A percentile compares a stretch with the other conserved stretches of the same genome.
Conservation (phyloP, 495 filamentous ascomycete species). For the Talaromyces stipitatus region DNA sequence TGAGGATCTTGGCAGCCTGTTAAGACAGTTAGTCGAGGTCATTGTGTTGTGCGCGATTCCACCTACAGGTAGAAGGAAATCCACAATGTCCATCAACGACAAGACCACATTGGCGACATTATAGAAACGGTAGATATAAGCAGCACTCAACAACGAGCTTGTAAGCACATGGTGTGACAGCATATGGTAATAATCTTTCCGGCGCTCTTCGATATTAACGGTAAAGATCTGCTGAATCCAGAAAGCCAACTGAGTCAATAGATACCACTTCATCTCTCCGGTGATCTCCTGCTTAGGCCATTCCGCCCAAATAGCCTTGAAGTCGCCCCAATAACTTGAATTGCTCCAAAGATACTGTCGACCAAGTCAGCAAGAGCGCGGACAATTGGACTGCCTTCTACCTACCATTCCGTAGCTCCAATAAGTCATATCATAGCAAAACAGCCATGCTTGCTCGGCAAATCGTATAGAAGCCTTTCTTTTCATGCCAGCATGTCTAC, state of each 20-base stretch:
- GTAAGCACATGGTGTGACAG: constrained; percentile 91
- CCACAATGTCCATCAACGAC: constrained; percentile 88
- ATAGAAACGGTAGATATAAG: constrained; percentile 77
- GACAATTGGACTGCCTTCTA: constrained; percentile 5
- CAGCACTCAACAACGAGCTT: constrained; percentile 64
- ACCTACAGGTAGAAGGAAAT: constrained; percentile 79
- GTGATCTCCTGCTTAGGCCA: constrained; percentile 71
- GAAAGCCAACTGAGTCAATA: constrained; percentile 84
- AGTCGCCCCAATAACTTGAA: constrained; percentile 71
- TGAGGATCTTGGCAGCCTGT: constrained; percentile 89
- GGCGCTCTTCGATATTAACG: constrained; percentile 84
- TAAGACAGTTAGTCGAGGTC: constrained; percentile 13
- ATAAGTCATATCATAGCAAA: constrained; percentile 69
- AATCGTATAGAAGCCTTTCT: constrained; percentile 71
- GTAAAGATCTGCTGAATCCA: constrained; percentile 92
- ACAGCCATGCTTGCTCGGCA: constrained; percentile 88
- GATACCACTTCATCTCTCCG: constrained; percentile 80
- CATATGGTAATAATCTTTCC: constrained; percentile 96
- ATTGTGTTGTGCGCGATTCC: background rate
- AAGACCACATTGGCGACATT: constrained; percentile 85
- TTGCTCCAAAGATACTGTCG: constrained; percentile 70
- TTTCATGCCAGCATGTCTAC: constrained; percentile 57
- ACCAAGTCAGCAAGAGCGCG: constrained; percentile 14
- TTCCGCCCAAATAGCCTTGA: constrained; percentile 69
- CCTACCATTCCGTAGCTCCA: constrained; percentile 82